Evolutionary conservation across 78 protist species (phyloP).

Genomic region (slime mould (Dictyostelium discoideum)): DNA sequence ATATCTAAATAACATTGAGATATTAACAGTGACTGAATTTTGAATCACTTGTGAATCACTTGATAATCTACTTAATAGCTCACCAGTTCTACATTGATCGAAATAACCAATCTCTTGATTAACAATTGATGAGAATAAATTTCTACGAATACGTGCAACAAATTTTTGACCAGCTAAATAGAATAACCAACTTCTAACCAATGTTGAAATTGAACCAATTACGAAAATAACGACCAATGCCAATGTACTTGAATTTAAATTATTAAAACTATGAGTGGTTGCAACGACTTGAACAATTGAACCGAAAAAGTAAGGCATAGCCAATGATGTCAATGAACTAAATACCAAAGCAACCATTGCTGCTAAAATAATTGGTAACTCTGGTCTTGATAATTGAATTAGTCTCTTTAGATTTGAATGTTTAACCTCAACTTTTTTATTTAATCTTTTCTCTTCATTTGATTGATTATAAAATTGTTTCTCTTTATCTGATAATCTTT

Average conservation of each 20-base stretch:
- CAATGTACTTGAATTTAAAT: constrained; percentile 41
- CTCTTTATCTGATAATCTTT: background rate
- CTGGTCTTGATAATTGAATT: constrained; percentile 49
- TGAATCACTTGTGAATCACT: constrained; percentile 87
- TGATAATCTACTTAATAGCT: constrained; percentile 89
- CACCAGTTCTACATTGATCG: constrained; percentile 93
- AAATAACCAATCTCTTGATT: constrained; percentile 94
- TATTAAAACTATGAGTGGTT: background rate
- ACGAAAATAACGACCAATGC: constrained; percentile 37
- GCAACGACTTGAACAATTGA: constrained; percentile 40
- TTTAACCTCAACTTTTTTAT: background rate
- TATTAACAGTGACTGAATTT: constrained; percentile 69
- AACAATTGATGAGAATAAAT: constrained; percentile 78
- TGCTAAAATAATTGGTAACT: constrained; percentile 26
- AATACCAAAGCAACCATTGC: constrained; percentile 64
- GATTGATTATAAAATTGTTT: background rate
- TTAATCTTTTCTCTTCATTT: background rate
- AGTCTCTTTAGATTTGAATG: constrained; percentile 59
- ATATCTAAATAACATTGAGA: constrained; percentile 80
- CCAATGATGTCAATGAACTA: constrained; percentile 35
- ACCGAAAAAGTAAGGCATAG: constrained; percentile 66
- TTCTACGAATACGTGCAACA: constrained; percentile 78
- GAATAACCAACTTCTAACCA: constrained; percentile 31
- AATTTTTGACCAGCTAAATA: constrained; percentile 81
- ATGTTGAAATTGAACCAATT: constrained; percentile 22